Base-by-base conservation (phyloP, 768 basidiomycete genomes). In the Agaricus blazei region DNA sequence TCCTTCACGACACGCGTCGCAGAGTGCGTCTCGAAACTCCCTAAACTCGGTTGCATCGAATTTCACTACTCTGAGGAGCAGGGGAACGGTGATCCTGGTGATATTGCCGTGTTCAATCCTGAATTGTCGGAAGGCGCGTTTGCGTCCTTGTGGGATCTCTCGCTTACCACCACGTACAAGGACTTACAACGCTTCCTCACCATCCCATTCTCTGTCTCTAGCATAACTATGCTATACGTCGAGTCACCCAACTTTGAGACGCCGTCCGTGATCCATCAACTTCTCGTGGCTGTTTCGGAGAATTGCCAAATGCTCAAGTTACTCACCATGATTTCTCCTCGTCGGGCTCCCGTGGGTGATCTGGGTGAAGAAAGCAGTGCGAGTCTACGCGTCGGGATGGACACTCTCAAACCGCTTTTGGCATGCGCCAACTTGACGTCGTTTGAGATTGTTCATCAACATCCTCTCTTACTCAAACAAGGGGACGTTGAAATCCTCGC, bases 401-500 rank as follows among this genome's bases (percentile, higher is more conserved):
- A 66, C 8, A 64, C 66, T 4, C 60, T 70, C 24, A 64, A 63
- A 45, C 67, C 67, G 0, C 58, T 70, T 19, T 56, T 67, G 47
- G 57, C 57, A 15, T 69, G 67, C 53, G 62, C 65, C 3, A 65
- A 66, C 48, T 63, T 71, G 28, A 63, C 56, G 4, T 62, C 64
- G 3, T 65, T 71, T 46, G 68, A 71, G 46, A 45, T 72, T 27
- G 62, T 65, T 15, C 72, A 73, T 43, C 67, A 66, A 11, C 64
- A 62, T 40, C 68, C 69, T 5, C 28, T 72, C 12, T 59, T 64
- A 46, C 58, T 79, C 53, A 63, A 66, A 3, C 69, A 68, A 3
- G 70, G 68, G 36, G 72, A 79, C 19, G 54, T 79, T 23, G 75
- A 78, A 28, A 66, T 69, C 14, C 64, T 79, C 1, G 76, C 77